Conservation (phyloP, 371 early-diverging fungal species). For the Nematocida ironsii region DNA sequence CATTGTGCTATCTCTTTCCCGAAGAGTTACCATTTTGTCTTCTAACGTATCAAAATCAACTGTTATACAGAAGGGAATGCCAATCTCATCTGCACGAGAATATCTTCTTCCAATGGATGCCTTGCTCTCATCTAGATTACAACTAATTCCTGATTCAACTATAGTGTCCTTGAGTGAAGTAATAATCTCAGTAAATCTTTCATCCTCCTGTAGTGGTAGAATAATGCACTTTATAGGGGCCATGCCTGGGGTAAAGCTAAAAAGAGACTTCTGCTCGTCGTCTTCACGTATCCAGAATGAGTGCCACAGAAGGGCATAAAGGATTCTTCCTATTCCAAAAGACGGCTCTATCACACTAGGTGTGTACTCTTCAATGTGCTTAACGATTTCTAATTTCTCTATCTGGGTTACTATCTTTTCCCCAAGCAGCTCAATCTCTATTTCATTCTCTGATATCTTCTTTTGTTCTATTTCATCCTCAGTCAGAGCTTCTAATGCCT, state of each 20-base stretch:
- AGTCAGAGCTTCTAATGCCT: conserved; percentile 43
- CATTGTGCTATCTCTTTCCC: conserved; percentile 90
- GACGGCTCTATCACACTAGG: conserved; percentile 99
- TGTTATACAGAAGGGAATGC: conserved; percentile 94
- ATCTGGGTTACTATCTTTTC: conserved; percentile 22
- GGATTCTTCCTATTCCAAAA: conserved; percentile 97
- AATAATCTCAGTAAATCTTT: conserved; percentile 76
- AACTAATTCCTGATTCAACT: conserved; percentile 45
- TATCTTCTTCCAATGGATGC: conserved; percentile 97
- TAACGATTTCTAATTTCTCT: conserved; percentile 9
- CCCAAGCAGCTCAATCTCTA: conserved; percentile 40
- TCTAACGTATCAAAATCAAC: conserved; percentile 91
- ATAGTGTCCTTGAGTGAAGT: conserved; percentile 71
- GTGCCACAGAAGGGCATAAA: conserved; percentile 93
- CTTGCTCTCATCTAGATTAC: conserved; percentile 61
- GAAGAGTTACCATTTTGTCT: conserved; percentile 86
- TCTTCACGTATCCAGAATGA: conserved; percentile 81
- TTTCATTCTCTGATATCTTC: conserved; percentile 15
- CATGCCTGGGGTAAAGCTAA: conserved; percentile 73
- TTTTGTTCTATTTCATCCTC: conserved; percentile 50
- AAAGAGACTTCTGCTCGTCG: conserved; percentile 77
- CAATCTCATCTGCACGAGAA: conserved; percentile 94
- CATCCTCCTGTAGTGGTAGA: conserved; percentile 77
- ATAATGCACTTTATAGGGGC: conserved; percentile 90
- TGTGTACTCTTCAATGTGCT: conserved; percentile 80